These are phyloP conservation scores for Nephromyces sp. DNA, from an alignment of 169 alveolate genomes.

Conservation along the genomic window DNA sequence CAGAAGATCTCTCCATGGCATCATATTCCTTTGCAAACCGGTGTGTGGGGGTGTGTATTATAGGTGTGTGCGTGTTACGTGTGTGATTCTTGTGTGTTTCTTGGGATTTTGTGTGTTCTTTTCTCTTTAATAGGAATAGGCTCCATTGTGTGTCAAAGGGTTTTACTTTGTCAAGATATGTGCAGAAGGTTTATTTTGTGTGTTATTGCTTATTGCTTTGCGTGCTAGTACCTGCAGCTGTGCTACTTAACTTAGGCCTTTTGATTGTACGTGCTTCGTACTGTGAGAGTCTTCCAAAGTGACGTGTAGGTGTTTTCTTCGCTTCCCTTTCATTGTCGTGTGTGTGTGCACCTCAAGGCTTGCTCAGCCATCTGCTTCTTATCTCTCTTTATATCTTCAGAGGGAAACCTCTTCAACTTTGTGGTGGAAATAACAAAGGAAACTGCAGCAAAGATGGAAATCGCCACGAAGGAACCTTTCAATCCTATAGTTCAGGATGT, in stretches of 20 bases:
- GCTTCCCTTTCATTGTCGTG: no score
- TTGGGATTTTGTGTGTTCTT: no score
- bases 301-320: no score
- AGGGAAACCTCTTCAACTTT: neutral
- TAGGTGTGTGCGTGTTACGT: no score
- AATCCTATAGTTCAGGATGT: neutral
- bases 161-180: neutral
- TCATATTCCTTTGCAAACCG: neutral
- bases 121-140: no score
- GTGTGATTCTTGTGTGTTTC: no score
- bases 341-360: no score
- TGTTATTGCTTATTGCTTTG: neutral
- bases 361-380: neutral
- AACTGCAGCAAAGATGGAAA: neutral
- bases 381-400: neutral
- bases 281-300: no score
- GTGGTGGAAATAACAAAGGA: neutral
- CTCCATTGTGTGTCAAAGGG: neutral
- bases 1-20: neutral
- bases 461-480: neutral
- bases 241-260: no score
- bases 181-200: neutral
- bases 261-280: no score
- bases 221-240: no score
- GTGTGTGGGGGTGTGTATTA: no score